Base-by-base conservation (phyloP, 768 basidiomycete genomes). In the Termitomyces sp. region DNA sequence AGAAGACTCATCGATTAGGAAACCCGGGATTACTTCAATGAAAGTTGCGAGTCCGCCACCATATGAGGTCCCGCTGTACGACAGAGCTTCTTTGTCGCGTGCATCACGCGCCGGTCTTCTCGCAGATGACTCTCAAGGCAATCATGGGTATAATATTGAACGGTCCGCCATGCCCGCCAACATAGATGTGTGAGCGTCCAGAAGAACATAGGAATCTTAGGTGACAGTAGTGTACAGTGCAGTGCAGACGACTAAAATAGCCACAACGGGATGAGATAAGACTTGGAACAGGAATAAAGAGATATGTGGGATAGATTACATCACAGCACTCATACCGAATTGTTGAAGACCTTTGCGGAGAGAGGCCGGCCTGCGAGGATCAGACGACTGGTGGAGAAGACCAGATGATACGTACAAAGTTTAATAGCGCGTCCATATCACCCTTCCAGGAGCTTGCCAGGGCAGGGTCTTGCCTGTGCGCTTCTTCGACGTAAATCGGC, bases 271-370 rank as follows among this genome's bases (percentile, higher is more conserved):
- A n/a, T n/a, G n/a, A n/a, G n/a, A n/a, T n/a, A n/a, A n/a, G n/a
- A n/a, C n/a, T n/a, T n/a, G n/a, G 66, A 82, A 82, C 4, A 81
- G 66, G 28, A 79, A 72, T 21, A 82, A 66, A 1, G 79, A 76
- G 5, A 76, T 63, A 59, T 81, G 81, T 23, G 79, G 79, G 2
- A 79, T 72, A 14, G 66, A 59, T 30, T 75, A 71, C 5, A 79
- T 72, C 21, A 79, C 65, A 0, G 66, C 61, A 6, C 66, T 62
- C 64, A 80, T 70, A 11, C 65, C 61, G 63, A 77, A 77, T 40
- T 59, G 61, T 9, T 69, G 68, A 32, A 79, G 58, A 39, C 75
- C 76, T 48, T 73, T 19, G 66, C 62, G 7, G 64, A 63, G 45
- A 65, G 65, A 66, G 61, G 37, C 62, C 65, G 14, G 64, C 60